Base-by-base conservation (phyloP, 106 monocot species). In the Posidonia australis region DNA sequence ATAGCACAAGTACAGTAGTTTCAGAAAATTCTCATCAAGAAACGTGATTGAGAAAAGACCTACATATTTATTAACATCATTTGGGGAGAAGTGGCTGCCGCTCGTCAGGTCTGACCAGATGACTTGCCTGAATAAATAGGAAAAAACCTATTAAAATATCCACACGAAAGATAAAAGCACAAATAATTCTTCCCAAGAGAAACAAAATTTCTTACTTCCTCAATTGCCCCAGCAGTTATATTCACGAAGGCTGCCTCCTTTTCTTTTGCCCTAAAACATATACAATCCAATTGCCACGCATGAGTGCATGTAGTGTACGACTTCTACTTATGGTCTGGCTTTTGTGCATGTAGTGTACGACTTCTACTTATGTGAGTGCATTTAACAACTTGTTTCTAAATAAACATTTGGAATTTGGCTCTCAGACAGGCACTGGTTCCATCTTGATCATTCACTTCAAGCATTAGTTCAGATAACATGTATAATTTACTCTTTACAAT, bases 241-340 rank as follows among this genome's bases (percentile, higher is more conserved):
- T 76, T 79, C 62, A 88, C 68, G 66, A 86, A 77, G 44, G 83
- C 77, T 58, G 77, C 60, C 27, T 93, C 93, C 77, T 84, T 89
- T 32, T 93, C 89, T 79, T 80, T 84, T 42, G 60, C 58, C 70
- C 89, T 93, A 83, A 70, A 70, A 76, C 72, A 36, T 46, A 31
- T 44, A 36, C 9, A 62, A 27, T 46, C 25, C 10, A 58, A 28
- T 58, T 28, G 26, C 14, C 19, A 54, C 20, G 17, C 53, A 54
- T 12, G 11, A 22, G 53, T 10, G 24, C 49, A 51, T 51, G 49
- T n/a, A n/a, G n/a, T n/a, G n/a, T n/a, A n/a, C n/a, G n/a, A n/a
- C n/a, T n/a, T n/a, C n/a, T n/a, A n/a, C n/a, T n/a, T n/a, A n/a
- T n/a, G n/a, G n/a, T n/a, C n/a, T n/a, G n/a, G n/a, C n/a, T n/a